Evolutionary conservation across 75 land plant species (phyloP).

Genomic region (Picea glauca): DNA sequence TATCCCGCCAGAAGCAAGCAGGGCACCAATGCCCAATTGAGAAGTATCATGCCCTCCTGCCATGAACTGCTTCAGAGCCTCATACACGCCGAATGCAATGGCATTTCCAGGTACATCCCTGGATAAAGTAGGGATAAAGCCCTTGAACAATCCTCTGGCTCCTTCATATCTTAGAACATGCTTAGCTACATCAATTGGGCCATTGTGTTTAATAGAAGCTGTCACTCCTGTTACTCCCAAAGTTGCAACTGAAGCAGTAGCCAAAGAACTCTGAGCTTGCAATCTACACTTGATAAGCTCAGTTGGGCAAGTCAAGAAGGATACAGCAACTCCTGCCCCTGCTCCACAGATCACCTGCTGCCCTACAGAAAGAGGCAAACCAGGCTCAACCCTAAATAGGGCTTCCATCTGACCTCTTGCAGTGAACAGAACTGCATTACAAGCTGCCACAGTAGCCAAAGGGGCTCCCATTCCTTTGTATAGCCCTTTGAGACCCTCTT

Average conservation of each 20-base stretch:
- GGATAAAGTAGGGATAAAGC: conserved; percentile 36
- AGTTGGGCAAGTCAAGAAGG: conserved; percentile 46
- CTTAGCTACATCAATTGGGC: conserved; percentile 44
- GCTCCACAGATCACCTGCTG: conserved; percentile 44
- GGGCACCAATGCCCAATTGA: conserved; percentile 24
- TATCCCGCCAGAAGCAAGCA: conserved; percentile 35
- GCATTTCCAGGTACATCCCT: conserved; percentile 59
- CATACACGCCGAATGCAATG: conserved; percentile 40
- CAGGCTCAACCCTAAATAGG: conserved; percentile 16
- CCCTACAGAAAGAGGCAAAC: conserved; percentile 13
- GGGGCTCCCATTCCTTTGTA: conserved; percentile 62
- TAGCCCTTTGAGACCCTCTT: conserved; percentile 34
- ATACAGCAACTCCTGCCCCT: conserved; percentile 42
- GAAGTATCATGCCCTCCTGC: conserved; percentile 43
- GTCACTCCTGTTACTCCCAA: conserved; percentile 3
- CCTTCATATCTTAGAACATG: conserved; percentile 40
- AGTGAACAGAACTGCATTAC: conserved; percentile 85
- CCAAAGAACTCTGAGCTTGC: conserved; percentile 41
- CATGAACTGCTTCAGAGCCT: conserved; percentile 29
- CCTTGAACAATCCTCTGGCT: conserved; percentile 37
- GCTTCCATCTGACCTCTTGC: conserved; percentile 54
- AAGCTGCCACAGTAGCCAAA: conserved; percentile 41
- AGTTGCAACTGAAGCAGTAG: conserved; percentile 11
- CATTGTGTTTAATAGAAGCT: conserved; percentile 20
- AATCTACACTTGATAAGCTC: conserved; percentile 50